Base-by-base conservation (phyloP, 148 eudicot genomes). In the Camellia japonica region DNA sequence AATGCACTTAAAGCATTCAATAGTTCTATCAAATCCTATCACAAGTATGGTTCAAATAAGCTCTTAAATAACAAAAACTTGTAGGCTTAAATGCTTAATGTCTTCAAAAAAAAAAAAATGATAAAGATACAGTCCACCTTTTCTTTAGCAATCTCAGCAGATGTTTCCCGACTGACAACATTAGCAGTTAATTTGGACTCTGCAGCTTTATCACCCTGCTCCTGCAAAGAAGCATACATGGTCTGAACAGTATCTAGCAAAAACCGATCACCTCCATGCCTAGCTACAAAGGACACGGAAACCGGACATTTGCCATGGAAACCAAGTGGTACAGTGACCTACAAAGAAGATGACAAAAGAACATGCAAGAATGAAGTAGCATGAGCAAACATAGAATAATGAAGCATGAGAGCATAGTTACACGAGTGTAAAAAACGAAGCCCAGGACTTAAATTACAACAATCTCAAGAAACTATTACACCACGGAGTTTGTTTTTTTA, bases 201-300 rank as follows among this genome's bases (percentile, higher is more conserved):
- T 49, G 82, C 85, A 80, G 81, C 85, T 83, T 79, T 73, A 65
- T 90, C 91, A 82, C 80, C 89, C 84, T 88, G 89, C 84, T 93
- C 92, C 79, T 86, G 93, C 19, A 95, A 86, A 81, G 86, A 80
- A 70, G 90, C 87, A 82, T 89, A 89, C 89, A 95, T 81, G 47
- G 85, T 81, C 78, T 93, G 93, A 80, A 91, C 63, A 15, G 91
- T 84, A 72, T 93, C 99, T 56, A 95, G 84, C 82, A 95, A 87
- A 84, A 95, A 93, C 12, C 93, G 90, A 79, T 95, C 99, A 88
- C 97, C 92, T 16, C 97, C 99, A 80, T 93, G 94, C 83, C 87
- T 88, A 67, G 99, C 93, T 71, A 95, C 75, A 52, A 93, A 87
- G 19, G 99, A 95, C 66, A 95, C 90, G 47, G 99, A 95, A 81